Conservation (phyloP, 768 basidiomycete species). For the Pleurotus salmoneostramineus region DNA sequence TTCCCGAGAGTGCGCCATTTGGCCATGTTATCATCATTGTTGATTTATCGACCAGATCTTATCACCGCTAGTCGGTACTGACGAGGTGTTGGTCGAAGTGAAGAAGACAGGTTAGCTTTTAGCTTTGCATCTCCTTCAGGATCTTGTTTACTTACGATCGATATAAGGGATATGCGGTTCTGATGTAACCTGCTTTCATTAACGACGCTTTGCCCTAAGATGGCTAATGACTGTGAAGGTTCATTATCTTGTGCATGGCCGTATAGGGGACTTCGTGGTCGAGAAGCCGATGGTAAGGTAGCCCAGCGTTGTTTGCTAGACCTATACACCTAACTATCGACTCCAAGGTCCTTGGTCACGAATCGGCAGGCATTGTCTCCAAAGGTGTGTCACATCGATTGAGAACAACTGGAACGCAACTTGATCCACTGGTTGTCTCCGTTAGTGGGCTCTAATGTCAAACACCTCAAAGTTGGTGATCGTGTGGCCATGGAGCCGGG, state of each 20-base stretch:
- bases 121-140: constrained; percentile 3
- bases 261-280: constrained; percentile 79
- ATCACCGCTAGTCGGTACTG: constrained; percentile 45
- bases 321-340: constrained; percentile 2
- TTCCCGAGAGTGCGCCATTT: constrained; percentile 57
- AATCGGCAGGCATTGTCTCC: constrained; percentile 77
- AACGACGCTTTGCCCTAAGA: constrained; percentile 10
- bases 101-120: constrained; percentile 77
- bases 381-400: constrained; percentile 41
- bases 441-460: constrained; percentile 73
- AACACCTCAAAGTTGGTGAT: constrained; percentile 75
- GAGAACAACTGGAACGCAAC: not conserved
- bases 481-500: constrained; percentile 93
- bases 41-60: not conserved
- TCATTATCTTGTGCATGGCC: constrained; percentile 75
- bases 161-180: constrained; percentile 83
- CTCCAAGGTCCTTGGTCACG: constrained; percentile 85
- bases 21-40: not conserved
- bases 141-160: constrained; percentile 2
- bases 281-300: constrained; percentile 67
- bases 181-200: constrained; percentile 48
- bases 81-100: constrained; percentile 84
- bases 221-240: constrained; percentile 38
- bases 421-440: not conserved
- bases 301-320: too few species aligned